These are phyloP conservation scores for Salvia rosmarinus DNA, from an alignment of 257 asterid species.

Conservation along the genomic window DNA sequence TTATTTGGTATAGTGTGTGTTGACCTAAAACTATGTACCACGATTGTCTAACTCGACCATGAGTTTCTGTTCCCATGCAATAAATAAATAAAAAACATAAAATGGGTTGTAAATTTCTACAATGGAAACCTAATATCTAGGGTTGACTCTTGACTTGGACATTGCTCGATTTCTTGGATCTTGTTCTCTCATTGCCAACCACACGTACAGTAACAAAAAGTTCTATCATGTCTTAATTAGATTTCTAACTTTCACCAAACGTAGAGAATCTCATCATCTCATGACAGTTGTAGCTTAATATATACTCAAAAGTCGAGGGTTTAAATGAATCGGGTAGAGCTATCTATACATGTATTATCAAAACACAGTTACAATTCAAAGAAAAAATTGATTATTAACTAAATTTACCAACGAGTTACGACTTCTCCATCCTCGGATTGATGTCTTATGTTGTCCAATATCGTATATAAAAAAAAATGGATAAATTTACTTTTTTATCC, in stretches of 20 bases:
- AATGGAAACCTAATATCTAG: conserved; percentile 48
- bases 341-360: too few species aligned
- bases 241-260: background rate
- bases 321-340: too few species aligned
- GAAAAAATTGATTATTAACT: too few species aligned
- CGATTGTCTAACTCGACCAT: conserved; percentile 12
- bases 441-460: too few species aligned
- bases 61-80: conserved; percentile 47
- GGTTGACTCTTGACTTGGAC: conserved; percentile 58
- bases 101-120: conserved; percentile 40
- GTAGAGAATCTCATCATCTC: background rate
- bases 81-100: background rate
- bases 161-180: conserved; percentile 57
- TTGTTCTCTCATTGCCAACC: conserved; percentile 34
- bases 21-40: conserved; percentile 39
- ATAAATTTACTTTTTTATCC: too few species aligned
- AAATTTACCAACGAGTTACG: too few species aligned
- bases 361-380: too few species aligned
- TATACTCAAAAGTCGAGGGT: too few species aligned
- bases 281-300: background rate
- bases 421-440: too few species aligned
- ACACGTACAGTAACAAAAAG: background rate
- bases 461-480: too few species aligned
- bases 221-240: background rate
- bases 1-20: conserved; percentile 48